Conservation (phyloP, 1,284 basidiomycete species). For the Ganoderma lingzhi region DNA sequence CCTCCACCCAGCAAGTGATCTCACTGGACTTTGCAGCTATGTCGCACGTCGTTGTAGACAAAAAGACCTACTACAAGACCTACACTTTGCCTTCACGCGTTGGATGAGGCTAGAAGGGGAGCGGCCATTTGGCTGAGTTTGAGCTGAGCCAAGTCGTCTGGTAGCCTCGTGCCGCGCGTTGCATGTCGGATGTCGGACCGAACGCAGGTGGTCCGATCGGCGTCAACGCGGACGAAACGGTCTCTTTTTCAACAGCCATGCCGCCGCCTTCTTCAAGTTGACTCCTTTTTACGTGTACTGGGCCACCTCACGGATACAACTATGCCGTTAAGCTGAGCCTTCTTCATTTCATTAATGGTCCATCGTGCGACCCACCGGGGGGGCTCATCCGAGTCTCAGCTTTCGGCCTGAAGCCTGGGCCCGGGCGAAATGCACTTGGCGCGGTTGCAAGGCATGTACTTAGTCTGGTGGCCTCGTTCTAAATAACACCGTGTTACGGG, state of each 20-base stretch:
- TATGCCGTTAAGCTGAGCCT: no score
- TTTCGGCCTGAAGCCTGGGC: no score
- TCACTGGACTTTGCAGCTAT: slow-evolving; percentile 6
- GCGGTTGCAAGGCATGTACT: no score
- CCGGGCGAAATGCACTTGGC: no score
- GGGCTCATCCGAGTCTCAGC: no score
- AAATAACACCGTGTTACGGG: not conserved
- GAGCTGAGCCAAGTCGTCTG: not conserved
- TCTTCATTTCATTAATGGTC: no score
- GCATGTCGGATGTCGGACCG: not conserved
- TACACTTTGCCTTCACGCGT: not conserved
- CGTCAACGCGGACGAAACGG: no score
- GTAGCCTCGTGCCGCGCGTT: not conserved
- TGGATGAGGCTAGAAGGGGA: not conserved
- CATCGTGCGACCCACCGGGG: no score
- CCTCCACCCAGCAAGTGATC: slow-evolving; percentile 3
- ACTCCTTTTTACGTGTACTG: not conserved
- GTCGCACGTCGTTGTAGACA: slow-evolving; percentile 2
- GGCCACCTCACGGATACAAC: not conserved
- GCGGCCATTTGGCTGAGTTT: not conserved
- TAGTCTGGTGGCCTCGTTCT: not conserved
- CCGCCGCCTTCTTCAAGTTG: not conserved
- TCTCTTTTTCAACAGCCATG: no score
- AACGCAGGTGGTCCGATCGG: not conserved
- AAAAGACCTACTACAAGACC: not conserved